These are phyloP conservation scores for Euphorbia lathyris DNA, from an alignment of 345 rosid genomes.

Conservation along the genomic window DNA sequence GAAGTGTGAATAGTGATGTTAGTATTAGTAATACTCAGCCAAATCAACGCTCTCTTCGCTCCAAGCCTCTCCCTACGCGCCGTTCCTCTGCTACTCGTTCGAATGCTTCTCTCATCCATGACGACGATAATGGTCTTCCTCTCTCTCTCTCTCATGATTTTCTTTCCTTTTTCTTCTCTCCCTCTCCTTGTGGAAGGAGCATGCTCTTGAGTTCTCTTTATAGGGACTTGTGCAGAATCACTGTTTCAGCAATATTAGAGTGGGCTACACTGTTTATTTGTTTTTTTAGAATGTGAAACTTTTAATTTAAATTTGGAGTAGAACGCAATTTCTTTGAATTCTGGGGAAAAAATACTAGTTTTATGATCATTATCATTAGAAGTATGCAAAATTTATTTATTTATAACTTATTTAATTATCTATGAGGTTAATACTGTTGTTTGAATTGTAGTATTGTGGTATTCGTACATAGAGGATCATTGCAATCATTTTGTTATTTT, in stretches of 20 bases:
- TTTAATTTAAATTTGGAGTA: neutral
- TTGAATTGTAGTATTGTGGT: neutral
- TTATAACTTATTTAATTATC: neutral
- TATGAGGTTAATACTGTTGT: neutral
- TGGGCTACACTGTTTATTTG: neutral
- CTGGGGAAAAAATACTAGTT: neutral
- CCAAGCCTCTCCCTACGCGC: conserved; percentile 28
- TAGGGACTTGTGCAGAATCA: neutral
- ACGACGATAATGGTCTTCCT: conserved; percentile 49
- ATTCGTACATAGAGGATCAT: neutral
- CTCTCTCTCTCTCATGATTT: no score
- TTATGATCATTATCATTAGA: neutral
- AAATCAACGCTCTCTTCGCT: conserved; percentile 24
- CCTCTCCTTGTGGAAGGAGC: neutral
- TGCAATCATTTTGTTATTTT: neutral
- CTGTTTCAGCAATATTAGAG: neutral
- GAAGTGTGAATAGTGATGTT: conserved; percentile 21
- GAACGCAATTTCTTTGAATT: neutral
- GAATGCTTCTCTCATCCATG: conserved; percentile 17
- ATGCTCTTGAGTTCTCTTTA: neutral
- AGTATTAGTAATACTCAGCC: conserved; percentile 20
- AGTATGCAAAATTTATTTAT: neutral
- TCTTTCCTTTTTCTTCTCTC: no score
- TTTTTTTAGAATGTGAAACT: neutral
- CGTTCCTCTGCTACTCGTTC: conserved; percentile 71